Evolutionary conservation across 495 filamentous ascomycete species (phyloP).

Genomic region (Beverwykella pulmonaria): DNA sequence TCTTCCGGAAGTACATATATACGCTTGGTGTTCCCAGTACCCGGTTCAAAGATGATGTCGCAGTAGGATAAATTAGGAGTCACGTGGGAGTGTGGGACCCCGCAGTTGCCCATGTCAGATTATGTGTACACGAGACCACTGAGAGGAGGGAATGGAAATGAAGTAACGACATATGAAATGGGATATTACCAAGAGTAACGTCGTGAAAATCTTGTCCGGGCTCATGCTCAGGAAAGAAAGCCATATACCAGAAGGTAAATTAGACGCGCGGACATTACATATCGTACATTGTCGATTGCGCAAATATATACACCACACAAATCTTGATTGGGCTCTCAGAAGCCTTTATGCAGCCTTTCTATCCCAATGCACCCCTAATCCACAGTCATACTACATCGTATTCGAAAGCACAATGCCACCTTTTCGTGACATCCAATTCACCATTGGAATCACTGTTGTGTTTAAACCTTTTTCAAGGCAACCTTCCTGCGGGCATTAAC

Average conservation of each 20-base stretch:
- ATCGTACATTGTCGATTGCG: constrained; percentile 19
- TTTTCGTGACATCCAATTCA: not conserved
- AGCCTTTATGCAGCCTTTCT: constrained; percentile 17
- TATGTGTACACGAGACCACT: not conserved
- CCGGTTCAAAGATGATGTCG: not conserved
- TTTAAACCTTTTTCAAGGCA: constrained; percentile 36
- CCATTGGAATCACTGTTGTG: not conserved
- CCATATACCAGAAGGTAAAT: constrained; percentile 1
- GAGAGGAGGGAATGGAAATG: not conserved
- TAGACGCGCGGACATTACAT: not conserved
- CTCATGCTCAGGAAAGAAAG: too few species aligned
- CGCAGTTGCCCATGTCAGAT: not conserved
- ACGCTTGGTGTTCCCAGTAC: not conserved
- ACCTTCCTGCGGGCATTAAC: constrained; percentile 57
- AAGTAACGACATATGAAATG: not conserved
- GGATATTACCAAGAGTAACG: not conserved
- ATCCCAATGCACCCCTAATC: constrained; percentile 14
- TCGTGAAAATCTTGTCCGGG: too few species aligned
- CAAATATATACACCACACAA: constrained; percentile 10
- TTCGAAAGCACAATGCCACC: constrained; percentile 2
- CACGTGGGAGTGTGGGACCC: not conserved
- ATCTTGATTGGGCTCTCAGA: not conserved
- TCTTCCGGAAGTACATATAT: not conserved
- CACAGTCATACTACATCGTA: constrained; percentile 18
- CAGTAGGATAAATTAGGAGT: not conserved